phyloP scores from a whole-genome alignment of 352 stramenopile species.

The Globisporangium nunn region DNA sequence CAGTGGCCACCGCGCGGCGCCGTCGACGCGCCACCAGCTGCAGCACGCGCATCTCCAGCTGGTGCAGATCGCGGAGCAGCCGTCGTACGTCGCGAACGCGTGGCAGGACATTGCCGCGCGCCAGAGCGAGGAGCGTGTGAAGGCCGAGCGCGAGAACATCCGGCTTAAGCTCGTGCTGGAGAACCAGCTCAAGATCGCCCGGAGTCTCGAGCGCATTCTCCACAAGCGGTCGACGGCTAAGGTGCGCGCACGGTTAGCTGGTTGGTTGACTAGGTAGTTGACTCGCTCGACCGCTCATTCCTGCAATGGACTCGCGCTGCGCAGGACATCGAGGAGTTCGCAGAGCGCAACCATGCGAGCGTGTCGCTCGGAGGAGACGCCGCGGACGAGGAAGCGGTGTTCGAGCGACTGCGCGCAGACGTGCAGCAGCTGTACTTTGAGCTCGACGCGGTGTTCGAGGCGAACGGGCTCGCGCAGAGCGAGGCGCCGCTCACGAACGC shows the following conservation, averaged over 20 bases:
- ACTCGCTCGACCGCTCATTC: no score
- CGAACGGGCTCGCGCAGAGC: constrained; percentile 1
- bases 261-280: no score
- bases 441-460: constrained; percentile 1
- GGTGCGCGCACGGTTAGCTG: background rate
- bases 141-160: constrained; percentile 50
- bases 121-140: constrained; percentile 22
- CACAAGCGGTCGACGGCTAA: constrained; percentile 16
- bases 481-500: background rate
- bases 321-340: background rate
- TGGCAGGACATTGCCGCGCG: background rate
- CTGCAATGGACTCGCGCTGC: no score
- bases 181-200: constrained; percentile 55
- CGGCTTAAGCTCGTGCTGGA: constrained; percentile 44
- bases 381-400: background rate
- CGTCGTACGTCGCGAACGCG: background rate
- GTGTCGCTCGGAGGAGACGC: background rate
- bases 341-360: background rate
- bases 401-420: background rate
- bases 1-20: background rate
- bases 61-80: no score
- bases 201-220: constrained; percentile 33
- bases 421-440: background rate
- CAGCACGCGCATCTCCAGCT: background rate
- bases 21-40: no score